A percentile compares a stretch with the other conserved stretches of the same genome.
These are phyloP conservation scores for Collariella sp. DNA, from an alignment of 495 filamentous ascomycete genomes.

Conservation along the genomic window DNA sequence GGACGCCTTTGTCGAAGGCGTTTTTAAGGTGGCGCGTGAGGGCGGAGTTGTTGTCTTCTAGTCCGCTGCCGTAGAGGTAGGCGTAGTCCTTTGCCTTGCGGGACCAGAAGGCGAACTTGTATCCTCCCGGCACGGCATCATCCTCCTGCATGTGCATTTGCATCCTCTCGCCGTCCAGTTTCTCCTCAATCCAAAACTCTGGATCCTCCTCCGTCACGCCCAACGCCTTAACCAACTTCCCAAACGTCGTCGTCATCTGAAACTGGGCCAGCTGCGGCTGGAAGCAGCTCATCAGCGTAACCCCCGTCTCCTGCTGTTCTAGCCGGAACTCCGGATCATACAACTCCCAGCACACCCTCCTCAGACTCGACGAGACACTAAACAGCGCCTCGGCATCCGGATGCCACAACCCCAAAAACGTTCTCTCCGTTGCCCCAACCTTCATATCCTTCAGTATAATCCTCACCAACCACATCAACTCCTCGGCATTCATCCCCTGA, in stretches of 20 bases:
- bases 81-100: conserved; percentile 96
- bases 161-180: conserved; percentile 94
- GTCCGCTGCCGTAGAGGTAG: conserved; percentile 76
- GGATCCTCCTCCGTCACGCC: conserved; percentile 57
- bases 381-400: conserved; percentile 85
- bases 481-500: conserved; percentile 82
- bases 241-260: conserved; percentile 71
- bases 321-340: conserved; percentile 67
- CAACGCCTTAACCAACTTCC: conserved; percentile 72
- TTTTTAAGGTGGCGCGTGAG: conserved; percentile 70
- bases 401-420: conserved; percentile 86
- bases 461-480: conserved; percentile 87
- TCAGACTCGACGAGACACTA: conserved; percentile 81
- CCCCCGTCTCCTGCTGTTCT: conserved; percentile 62
- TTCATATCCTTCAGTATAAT: conserved; percentile 97
- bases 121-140: conserved; percentile 54
- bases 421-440: conserved; percentile 92
- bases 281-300: conserved; percentile 88
- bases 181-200: conserved; percentile 95
- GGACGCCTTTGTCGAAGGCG: conserved; percentile 69
- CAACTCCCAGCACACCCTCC: conserved; percentile 93
- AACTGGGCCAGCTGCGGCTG: conserved; percentile 96
- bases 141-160: conserved; percentile 89
- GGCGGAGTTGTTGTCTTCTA: conserved; percentile 67
- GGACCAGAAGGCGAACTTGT: conserved; percentile 83